Evolutionary conservation across 2,329 filamentous ascomycete species (phyloP).

Genomic region (Periconia macrospinosa): DNA sequence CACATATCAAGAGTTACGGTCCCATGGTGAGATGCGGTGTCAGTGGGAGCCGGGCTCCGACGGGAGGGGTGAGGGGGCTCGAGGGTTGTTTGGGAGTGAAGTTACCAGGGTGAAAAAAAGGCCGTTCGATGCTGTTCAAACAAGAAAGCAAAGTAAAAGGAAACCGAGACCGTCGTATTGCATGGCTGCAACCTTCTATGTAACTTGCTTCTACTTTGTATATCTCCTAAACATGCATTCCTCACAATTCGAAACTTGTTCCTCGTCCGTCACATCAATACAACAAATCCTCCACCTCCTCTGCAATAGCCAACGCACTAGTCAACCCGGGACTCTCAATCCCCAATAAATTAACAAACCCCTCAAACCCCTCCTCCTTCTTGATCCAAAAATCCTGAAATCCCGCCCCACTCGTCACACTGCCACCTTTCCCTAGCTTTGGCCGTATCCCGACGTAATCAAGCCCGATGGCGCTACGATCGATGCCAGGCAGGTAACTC

Average conservation of each 20-base stretch:
- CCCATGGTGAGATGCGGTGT: too few species aligned
- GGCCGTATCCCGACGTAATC: constrained; percentile 94
- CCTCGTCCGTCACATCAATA: constrained; percentile 40
- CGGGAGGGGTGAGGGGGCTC: too few species aligned
- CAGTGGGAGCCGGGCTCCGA: too few species aligned
- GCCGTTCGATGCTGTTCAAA: constrained; percentile 5
- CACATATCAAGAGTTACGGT: too few species aligned
- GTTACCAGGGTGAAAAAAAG: too few species aligned
- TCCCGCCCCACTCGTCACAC: constrained; percentile 62
- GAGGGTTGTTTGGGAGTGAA: too few species aligned
- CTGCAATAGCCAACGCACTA: constrained; percentile 80
- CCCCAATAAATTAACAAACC: constrained; percentile 87
- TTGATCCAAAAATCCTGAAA: constrained; percentile 85
- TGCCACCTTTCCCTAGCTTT: constrained; percentile 70
- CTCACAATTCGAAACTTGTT: too few species aligned
- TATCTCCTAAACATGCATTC: too few species aligned
- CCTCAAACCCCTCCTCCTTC: constrained; percentile 74
- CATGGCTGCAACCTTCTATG: too few species aligned
- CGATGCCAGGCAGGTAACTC: constrained; percentile 75
- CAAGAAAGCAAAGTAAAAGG: too few species aligned
- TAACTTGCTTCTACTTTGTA: too few species aligned
- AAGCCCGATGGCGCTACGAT: constrained; percentile 65
- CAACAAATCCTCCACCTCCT: constrained; percentile 66
- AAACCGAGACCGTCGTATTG: too few species aligned
- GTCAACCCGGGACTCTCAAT: constrained; percentile 95